Evolutionary conservation across 2,329 filamentous ascomycete genomes (phyloP).

Genomic region (Pyrenophora teres): DNA sequence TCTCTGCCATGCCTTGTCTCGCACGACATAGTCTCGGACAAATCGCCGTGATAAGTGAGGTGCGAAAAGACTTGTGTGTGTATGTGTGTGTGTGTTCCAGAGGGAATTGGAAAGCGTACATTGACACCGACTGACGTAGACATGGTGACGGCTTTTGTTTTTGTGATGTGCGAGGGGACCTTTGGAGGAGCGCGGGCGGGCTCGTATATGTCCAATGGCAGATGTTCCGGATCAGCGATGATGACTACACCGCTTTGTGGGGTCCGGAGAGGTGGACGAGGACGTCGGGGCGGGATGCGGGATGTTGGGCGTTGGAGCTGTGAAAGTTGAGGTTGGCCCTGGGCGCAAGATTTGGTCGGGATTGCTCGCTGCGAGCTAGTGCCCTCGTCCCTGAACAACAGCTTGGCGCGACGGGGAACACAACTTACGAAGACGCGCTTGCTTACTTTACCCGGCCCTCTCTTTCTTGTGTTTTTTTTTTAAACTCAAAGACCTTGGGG

Average conservation of each 20-base stretch:
- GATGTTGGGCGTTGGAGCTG: conserved; percentile 29
- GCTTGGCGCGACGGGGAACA: conserved; percentile 35
- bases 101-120: conserved; percentile 48
- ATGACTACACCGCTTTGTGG: conserved; percentile 16
- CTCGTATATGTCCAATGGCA: conserved; percentile 41
- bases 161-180: conserved; percentile 22
- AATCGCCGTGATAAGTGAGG: not conserved
- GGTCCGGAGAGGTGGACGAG: conserved; percentile 23
- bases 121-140: conserved; percentile 58
- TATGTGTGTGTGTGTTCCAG: not conserved
- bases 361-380: conserved; percentile 22
- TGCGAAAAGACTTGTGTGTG: not conserved
- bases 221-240: conserved; percentile 24
- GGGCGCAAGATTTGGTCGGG: conserved; percentile 33
- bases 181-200: conserved; percentile 23
- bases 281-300: conserved; percentile 28
- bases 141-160: conserved; percentile 37
- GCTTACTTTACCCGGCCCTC: conserved; percentile 1
- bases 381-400: conserved; percentile 22
- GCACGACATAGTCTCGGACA: no score
- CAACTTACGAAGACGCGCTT: conserved; percentile 4
- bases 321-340: conserved; percentile 36
- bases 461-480: not conserved
- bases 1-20: not conserved
- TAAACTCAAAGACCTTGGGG: no score